Evolutionary conservation across 2,329 filamentous ascomycete species (phyloP).

Genomic region (Gnomoniopsis smithogilvyi): DNA sequence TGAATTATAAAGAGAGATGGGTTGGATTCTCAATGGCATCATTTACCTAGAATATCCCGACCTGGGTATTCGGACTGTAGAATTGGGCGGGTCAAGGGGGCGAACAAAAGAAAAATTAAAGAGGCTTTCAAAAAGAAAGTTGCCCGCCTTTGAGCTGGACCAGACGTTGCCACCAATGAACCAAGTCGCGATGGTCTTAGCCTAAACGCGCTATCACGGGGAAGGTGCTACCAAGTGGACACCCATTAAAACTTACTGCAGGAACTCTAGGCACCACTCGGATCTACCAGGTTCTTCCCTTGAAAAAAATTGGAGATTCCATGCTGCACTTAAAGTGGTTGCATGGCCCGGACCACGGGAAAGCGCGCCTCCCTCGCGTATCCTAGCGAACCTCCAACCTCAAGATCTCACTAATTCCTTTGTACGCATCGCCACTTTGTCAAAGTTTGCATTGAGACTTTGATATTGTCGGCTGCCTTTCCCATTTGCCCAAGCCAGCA

Average conservation of each 20-base stretch:
- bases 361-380: constrained; percentile 1
- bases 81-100: neutral
- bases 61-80: neutral
- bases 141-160: neutral
- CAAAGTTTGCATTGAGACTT: too few species aligned
- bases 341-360: neutral
- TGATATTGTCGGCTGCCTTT: neutral
- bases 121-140: neutral
- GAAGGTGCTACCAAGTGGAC: neutral
- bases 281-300: neutral
- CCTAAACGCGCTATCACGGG: constrained; percentile 3
- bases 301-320: too few species aligned
- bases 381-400: neutral
- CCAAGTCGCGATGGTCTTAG: neutral
- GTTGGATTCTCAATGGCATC: neutral
- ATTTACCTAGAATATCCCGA: neutral
- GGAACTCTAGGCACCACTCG: neutral
- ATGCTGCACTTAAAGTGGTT: neutral
- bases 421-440: neutral
- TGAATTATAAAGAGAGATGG: neutral
- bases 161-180: constrained; percentile 1
- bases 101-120: neutral
- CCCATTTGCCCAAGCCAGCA: too few species aligned
- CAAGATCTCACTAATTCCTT: neutral
- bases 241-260: neutral